Conservation (phyloP, 2,329 filamentous ascomycete genomes). For the Colletotrichum sp. region DNA sequence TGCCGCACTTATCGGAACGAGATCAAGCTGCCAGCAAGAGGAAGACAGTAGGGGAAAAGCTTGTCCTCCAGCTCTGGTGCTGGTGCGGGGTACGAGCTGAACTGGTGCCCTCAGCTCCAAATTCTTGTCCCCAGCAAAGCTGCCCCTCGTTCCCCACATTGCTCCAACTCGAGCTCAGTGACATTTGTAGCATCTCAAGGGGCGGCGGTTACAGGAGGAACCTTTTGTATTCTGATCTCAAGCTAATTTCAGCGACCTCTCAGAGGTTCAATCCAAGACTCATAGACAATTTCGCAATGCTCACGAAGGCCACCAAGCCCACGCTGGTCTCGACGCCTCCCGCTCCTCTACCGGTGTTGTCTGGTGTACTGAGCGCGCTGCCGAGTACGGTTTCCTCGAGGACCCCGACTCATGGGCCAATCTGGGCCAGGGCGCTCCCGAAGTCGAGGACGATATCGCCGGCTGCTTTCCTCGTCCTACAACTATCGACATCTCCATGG, state of each 20-base stretch:
- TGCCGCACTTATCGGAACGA: not conserved
- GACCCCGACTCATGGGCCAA: constrained; percentile 88
- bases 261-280: constrained; percentile 82
- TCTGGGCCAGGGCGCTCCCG: constrained; percentile 89
- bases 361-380: constrained; percentile 88
- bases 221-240: not conserved
- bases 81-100: constrained; percentile 20
- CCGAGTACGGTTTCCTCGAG: constrained; percentile 87
- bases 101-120: constrained; percentile 3
- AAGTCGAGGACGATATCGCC: constrained; percentile 91
- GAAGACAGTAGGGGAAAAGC: constrained; percentile 1
- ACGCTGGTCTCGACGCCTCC: constrained; percentile 88
- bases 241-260: constrained; percentile 18
- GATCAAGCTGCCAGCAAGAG: not conserved
- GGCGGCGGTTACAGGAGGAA: not conserved
- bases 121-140: not conserved
- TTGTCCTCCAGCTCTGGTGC: constrained; percentile 3
- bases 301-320: constrained; percentile 88
- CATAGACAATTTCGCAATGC: constrained; percentile 89
- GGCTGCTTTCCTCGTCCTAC: constrained; percentile 86
- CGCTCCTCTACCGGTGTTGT: constrained; percentile 92
- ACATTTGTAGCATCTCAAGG: constrained; percentile 13
- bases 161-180: constrained; percentile 15
- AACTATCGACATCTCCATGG: constrained; percentile 77
- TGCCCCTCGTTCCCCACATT: constrained; percentile 22